A percentile compares a stretch with the other conserved stretches of the same genome.
phyloP scores from a whole-genome alignment of 2,329 filamentous ascomycete genomes.

The Trichoderma koningiopsis region DNA sequence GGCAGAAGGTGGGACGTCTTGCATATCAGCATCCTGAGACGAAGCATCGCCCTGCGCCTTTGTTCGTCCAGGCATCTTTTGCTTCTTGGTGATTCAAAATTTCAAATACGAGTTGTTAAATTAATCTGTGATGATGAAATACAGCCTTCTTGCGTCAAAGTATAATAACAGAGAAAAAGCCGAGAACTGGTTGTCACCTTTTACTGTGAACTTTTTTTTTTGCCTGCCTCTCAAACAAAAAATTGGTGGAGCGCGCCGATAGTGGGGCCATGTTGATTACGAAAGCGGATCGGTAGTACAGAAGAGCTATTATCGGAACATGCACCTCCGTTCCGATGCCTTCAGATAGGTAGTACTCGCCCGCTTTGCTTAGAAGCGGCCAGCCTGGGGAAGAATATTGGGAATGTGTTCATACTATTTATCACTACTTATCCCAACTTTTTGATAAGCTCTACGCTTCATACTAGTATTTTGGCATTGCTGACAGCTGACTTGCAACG shows the following conservation, averaged over 20 bases:
- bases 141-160: not conserved
- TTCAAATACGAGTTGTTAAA: not conserved
- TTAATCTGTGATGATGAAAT: not conserved
- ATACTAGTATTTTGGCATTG: not conserved
- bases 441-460: not conserved
- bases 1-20: constrained; percentile 47
- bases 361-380: no score
- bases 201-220: not conserved
- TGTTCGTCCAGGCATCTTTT: constrained; percentile 46
- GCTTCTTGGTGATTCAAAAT: not conserved
- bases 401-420: no score
- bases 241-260: constrained; percentile 7
- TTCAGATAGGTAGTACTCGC: no score
- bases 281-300: constrained; percentile 7
- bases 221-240: not conserved
- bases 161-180: not conserved
- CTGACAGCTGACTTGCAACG: not conserved
- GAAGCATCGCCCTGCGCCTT: constrained; percentile 39
- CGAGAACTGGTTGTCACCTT: not conserved
- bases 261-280: constrained; percentile 22
- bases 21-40: constrained; percentile 46
- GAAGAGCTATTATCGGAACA: not conserved
- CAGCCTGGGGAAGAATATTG: no score
- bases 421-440: not conserved
- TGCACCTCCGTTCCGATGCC: not conserved